Percentiles rank a stretch among this genome's conserved stretches.
Evolutionary conservation across 2,329 filamentous ascomycete genomes (phyloP).

Genomic region (Penicillium sp.): DNA sequence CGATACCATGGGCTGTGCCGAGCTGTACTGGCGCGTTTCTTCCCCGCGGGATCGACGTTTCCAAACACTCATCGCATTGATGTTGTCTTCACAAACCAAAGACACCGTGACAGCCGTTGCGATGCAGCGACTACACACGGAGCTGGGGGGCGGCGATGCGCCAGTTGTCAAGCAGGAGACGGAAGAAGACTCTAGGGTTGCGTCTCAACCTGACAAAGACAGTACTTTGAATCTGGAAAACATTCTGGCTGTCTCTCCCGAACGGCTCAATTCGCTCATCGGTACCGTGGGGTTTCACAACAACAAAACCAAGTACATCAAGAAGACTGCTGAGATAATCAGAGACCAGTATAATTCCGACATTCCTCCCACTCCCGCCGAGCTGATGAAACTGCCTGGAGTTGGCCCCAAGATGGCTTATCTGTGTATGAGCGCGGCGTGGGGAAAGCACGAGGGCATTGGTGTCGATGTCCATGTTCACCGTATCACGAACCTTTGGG

Average conservation of each 20-base stretch:
- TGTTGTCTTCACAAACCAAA: constrained; percentile 92
- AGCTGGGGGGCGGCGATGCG: constrained; percentile 57
- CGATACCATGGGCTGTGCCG: constrained; percentile 93
- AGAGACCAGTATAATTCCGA: constrained; percentile 73
- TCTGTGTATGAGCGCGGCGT: constrained; percentile 78
- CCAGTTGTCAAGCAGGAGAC: constrained; percentile 30
- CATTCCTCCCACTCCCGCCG: constrained; percentile 78
- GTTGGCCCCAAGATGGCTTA: constrained; percentile 97
- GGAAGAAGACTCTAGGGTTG: constrained; percentile 29
- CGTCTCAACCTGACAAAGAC: constrained; percentile 38
- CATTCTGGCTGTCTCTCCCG: constrained; percentile 72
- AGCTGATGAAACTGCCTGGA: constrained; percentile 77
- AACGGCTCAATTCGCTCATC: constrained; percentile 73
- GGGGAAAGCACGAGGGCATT: constrained; percentile 75
- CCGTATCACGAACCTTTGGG: constrained; percentile 92
- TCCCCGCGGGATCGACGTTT: constrained; percentile 68
- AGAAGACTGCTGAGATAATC: constrained; percentile 74
- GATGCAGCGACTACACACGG: constrained; percentile 77
- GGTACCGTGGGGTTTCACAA: constrained; percentile 91
- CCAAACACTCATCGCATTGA: constrained; percentile 84
- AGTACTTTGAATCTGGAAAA: constrained; percentile 73
- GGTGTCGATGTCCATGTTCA: constrained; percentile 96
- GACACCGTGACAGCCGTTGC: constrained; percentile 86
- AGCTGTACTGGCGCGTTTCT: constrained; percentile 50
- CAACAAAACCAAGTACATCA: constrained; percentile 86